Evolutionary conservation across 2,329 filamentous ascomycete species (phyloP).

Genomic region (Gaeumannomyces tritici): DNA sequence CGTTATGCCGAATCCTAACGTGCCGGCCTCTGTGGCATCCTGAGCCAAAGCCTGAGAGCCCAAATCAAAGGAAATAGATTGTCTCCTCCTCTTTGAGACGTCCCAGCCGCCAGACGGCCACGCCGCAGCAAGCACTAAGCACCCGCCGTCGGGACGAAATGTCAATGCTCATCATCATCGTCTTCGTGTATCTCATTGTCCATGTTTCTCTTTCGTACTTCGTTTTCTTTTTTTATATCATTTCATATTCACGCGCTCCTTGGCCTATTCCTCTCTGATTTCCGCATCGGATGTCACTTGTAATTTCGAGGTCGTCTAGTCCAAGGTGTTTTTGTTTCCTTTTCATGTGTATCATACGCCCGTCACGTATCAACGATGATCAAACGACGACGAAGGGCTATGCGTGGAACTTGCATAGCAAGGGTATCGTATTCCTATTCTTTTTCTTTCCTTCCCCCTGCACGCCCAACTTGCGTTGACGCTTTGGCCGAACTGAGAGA

Average conservation of each 20-base stretch:
- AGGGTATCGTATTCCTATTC: background rate
- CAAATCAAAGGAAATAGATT: background rate
- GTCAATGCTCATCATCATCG: background rate
- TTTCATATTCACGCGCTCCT: background rate
- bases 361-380: background rate
- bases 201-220: background rate
- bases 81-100: background rate
- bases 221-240: background rate
- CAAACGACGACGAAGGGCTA: background rate
- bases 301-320: background rate
- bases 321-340: background rate
- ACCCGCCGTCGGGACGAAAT: background rate
- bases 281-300: background rate
- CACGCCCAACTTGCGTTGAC: background rate
- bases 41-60: background rate
- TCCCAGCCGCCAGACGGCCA: background rate
- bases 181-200: background rate
- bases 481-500: background rate
- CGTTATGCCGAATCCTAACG: slow-evolving; percentile 25
- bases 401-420: background rate
- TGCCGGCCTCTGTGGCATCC: background rate
- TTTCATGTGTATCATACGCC: background rate
- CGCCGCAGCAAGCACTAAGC: background rate
- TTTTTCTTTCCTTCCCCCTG: background rate
- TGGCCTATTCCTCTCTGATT: background rate